phyloP scores from a whole-genome alignment of 352 stramenopile genomes.

The Nothophytophthora sp. region DNA sequence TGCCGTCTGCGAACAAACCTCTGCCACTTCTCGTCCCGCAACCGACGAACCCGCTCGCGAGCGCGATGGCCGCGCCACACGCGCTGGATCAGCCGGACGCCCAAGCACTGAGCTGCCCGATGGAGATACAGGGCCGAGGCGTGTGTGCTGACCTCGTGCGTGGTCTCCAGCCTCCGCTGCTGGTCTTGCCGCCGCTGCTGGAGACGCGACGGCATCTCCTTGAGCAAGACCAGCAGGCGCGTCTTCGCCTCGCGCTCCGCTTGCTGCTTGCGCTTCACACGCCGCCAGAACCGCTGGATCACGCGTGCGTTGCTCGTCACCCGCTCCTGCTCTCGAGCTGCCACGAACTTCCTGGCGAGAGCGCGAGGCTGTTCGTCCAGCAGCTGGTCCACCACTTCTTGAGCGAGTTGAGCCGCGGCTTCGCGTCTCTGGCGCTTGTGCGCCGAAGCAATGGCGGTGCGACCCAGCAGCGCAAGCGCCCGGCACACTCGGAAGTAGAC shows the following conservation, averaged over 20 bases:
- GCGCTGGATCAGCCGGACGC: conserved; percentile 43
- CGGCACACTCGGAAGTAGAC: conserved; percentile 18
- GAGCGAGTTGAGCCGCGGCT: conserved; percentile 6
- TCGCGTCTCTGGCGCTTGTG: conserved; percentile 13
- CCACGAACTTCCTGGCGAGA: conserved; percentile 3
- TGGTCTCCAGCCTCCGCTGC: conserved; percentile 1
- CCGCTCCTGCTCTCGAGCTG: conserved; percentile 5
- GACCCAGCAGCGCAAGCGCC: conserved; percentile 19
- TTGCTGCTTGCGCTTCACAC: conserved; percentile 9
- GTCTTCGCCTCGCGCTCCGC: conserved; percentile 18
- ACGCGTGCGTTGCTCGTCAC: neutral
- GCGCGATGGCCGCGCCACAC: conserved; percentile 56
- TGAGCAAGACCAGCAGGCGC: conserved; percentile 27
- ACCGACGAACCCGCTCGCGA: conserved; percentile 18
- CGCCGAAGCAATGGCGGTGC: conserved; percentile 8
- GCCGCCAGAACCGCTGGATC: conserved; percentile 33
- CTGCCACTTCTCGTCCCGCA: conserved; percentile 28
- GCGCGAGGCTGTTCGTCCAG: conserved; percentile 4
- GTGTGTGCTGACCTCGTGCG: conserved; percentile 9
- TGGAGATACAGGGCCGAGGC: conserved; percentile 9
- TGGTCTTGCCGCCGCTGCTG: conserved; percentile 10
- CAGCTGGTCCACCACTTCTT: conserved; percentile 4
- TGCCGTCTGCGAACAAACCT: conserved; percentile 26
- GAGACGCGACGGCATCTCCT: conserved; percentile 13
- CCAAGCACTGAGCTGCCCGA: conserved; percentile 23